Evolutionary conservation across 2,329 filamentous ascomycete genomes (phyloP).

Genomic region (Botrytis tulipae): DNA sequence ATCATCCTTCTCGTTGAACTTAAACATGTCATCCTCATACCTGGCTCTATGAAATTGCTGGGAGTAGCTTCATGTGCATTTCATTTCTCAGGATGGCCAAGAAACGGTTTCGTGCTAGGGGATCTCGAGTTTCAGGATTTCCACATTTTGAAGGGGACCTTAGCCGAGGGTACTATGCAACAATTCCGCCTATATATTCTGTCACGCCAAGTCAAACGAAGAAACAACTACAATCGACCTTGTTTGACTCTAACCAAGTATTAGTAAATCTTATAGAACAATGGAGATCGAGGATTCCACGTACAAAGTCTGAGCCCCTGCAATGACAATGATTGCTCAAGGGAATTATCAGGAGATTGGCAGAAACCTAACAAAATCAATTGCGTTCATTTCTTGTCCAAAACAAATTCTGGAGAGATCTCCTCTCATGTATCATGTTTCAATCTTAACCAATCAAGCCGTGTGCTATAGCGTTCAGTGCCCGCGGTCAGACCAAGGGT

Average conservation of each 20-base stretch:
- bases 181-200: neutral
- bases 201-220: neutral
- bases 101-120: neutral
- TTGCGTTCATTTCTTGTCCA: neutral
- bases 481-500: constrained; percentile 10
- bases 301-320: neutral
- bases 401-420: neutral
- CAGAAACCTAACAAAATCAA: neutral
- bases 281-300: neutral
- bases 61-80: neutral
- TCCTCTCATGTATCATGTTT: neutral
- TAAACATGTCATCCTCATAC: neutral
- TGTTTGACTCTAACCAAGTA: neutral
- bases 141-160: neutral
- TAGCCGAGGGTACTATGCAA: neutral
- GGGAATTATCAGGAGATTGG: too few relatives aligned
- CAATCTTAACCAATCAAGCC: neutral
- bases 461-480: neutral
- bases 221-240: neutral
- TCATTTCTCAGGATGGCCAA: neutral
- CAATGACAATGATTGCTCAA: neutral
- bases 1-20: neutral
- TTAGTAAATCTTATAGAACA: neutral
- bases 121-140: neutral
- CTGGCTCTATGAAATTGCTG: neutral